Evolutionary conservation across 305 asterid genomes (phyloP), one percentile per base, ranked within the genome.

Genomic region (Plantago coronopus): DNA sequence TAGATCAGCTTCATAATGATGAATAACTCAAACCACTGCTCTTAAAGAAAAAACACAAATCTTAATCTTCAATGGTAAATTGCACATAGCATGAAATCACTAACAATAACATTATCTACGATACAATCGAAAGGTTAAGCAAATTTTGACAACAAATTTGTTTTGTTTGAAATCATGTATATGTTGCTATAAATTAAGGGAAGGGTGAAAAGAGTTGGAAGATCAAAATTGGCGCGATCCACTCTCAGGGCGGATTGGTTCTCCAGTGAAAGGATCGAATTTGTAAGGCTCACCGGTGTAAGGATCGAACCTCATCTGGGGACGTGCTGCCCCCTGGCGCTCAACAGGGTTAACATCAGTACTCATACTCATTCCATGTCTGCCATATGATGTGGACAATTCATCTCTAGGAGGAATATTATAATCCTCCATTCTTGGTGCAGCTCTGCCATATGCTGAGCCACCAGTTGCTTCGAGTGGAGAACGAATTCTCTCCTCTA

Each of bases 261-360:
- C 96, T 1, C 97, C 97, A 1, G 97, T 91, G 73, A 85, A 91
- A 15, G 97, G 97, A 72, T 91, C 97, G 17, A 91, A 91, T 64
- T 83, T 91, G 80, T 88, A 91, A 44, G 96, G 96, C 71, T 82
- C 84, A 0, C 98, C 98, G 0, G 96, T 91, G 56, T 69, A 91
- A n/a, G 98, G 96, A 63, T 91, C 96, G 43, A 84, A 91, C 76
- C 87, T 83, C 25, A 87, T 70, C 71, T 71, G 94, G 57, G 86
- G 83, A 1, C 79, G 86, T 43, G 83, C 10, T n/a, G 73, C 66
- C 34, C 34, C 34, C 54, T 68, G 86, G 54, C 57, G 76, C 53
- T 68, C 42, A 54, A 27, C 70, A 38, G 74, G 17, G 20, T 71
- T 29, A 47, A 48, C 22, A 21, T 67, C 65, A 5, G 78, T 56